Percentiles rank a stretch among this genome's conserved stretches.
phyloP scores from a whole-genome alignment of 1,139 yeast genomes.

The Taphrina betulina region DNA sequence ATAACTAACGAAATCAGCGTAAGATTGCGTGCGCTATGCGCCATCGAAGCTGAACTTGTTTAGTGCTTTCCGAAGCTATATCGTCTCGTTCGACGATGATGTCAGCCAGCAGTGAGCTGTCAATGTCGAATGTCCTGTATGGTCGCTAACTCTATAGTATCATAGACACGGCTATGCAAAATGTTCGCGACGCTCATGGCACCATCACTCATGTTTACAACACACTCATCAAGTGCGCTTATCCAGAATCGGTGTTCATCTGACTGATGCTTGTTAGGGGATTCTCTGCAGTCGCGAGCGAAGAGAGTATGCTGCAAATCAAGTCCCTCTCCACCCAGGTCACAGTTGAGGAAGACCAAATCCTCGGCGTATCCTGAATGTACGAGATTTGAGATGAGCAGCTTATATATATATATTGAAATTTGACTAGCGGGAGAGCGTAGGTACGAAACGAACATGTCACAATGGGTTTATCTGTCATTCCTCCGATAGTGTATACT shows the following conservation, averaged over 20 bases:
- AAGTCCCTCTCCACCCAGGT: not conserved
- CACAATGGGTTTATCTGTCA: too few species aligned
- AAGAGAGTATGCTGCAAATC: constrained; percentile 3
- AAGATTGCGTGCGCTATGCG: too few species aligned
- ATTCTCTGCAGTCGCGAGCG: constrained; percentile 21
- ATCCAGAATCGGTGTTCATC: not conserved
- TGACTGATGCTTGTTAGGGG: not conserved
- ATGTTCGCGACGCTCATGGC: constrained; percentile 15
- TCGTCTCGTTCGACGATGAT: constrained; percentile 5
- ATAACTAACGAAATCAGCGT: too few species aligned
- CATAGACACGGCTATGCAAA: constrained; percentile 6
- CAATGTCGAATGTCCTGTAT: not conserved
- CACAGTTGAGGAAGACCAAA: constrained; percentile 26
- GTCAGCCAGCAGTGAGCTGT: constrained; percentile 5
- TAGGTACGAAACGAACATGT: too few species aligned
- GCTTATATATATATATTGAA: too few species aligned
- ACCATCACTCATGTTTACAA: constrained; percentile 26
- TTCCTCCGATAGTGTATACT: too few species aligned
- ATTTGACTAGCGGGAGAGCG: too few species aligned
- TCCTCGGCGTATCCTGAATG: too few species aligned
- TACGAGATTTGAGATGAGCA: too few species aligned
- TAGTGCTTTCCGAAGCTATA: constrained; percentile 5
- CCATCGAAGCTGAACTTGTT: not conserved
- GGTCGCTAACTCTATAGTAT: not conserved
- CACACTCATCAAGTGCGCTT: constrained; percentile 2